Percentiles rank a stretch among this genome's conserved stretches.
Evolutionary conservation across 2,329 filamentous ascomycete genomes (phyloP).

Genomic region (Trichoderma gracile): DNA sequence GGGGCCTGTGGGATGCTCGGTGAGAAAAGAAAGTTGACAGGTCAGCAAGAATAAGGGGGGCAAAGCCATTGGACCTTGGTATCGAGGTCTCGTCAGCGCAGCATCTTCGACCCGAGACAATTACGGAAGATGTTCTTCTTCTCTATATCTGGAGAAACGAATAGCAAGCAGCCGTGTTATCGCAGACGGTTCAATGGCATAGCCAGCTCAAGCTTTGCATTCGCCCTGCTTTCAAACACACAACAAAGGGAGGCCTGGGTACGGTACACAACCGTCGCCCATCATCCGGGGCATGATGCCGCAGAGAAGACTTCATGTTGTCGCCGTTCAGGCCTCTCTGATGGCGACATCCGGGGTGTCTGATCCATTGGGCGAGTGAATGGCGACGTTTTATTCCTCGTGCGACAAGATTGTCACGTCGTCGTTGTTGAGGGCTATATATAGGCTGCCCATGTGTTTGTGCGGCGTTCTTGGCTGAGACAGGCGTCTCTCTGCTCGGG

Average conservation of each 20-base stretch:
- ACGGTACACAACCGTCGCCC: constrained; percentile 30
- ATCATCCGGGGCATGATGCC: constrained; percentile 59
- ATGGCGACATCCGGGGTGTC: constrained; percentile 52
- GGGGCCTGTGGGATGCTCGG: constrained; percentile 64
- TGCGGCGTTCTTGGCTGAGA: constrained; percentile 29
- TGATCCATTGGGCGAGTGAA: constrained; percentile 43
- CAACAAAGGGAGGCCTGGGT: constrained; percentile 56
- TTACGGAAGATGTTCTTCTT: not conserved
- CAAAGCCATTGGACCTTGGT: not conserved
- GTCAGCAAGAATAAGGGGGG: constrained; percentile 54
- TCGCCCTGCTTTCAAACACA: too few species aligned
- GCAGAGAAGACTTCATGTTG: constrained; percentile 49
- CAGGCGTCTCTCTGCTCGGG: constrained; percentile 16
- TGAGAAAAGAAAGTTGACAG: constrained; percentile 72
- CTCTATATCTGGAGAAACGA: not conserved
- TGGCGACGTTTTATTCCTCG: constrained; percentile 39
- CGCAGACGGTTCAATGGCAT: constrained; percentile 61
- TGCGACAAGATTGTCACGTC: constrained; percentile 64
- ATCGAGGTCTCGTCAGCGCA: too few species aligned
- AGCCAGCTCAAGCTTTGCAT: constrained; percentile 50
- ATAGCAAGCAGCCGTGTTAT: too few species aligned
- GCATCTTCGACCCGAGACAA: too few species aligned
- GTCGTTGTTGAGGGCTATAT: constrained; percentile 41
- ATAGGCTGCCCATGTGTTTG: constrained; percentile 51
- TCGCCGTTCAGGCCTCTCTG: constrained; percentile 50